These are phyloP conservation scores for Clitoria ternatea DNA, from an alignment of 306 rosid species.

Conservation along the genomic window DNA sequence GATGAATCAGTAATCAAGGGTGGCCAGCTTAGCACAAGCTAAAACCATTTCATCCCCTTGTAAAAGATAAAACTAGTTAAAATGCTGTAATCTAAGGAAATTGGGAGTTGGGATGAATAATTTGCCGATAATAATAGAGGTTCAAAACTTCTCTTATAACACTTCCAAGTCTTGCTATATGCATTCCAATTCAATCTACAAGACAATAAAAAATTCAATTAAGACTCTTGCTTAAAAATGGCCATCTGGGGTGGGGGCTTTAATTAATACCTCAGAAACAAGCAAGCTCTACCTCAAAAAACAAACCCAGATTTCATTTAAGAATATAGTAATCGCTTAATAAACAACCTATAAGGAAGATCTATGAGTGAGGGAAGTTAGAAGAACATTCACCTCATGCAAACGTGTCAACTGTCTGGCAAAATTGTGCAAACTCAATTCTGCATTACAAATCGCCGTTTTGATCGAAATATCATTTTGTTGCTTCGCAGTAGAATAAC, in stretches of 20 bases:
- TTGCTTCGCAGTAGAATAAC: background rate
- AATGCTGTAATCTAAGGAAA: background rate
- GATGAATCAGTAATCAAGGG: background rate
- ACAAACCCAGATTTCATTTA: background rate
- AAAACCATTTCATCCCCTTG: background rate
- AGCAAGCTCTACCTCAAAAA: background rate
- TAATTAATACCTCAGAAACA: background rate
- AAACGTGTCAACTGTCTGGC: background rate
- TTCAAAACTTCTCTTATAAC: too few relatives aligned
- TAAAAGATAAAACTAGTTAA: background rate
- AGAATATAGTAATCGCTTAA: background rate
- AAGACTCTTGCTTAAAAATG: background rate
- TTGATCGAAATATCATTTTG: background rate
- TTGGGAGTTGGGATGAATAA: background rate
- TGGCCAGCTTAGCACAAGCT: background rate
- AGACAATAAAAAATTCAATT: background rate
- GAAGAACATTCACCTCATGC: background rate
- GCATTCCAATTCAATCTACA: background rate
- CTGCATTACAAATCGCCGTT: background rate
- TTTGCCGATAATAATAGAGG: background rate
- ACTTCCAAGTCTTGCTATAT: background rate
- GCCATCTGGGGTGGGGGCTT: background rate
- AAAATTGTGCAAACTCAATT: background rate
- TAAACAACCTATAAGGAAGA: background rate
- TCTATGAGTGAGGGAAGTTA: background rate